These are phyloP conservation scores for Phaeoacremonium minimum DNA, from an alignment of 2,329 filamentous ascomycete genomes.

Conservation along the genomic window DNA sequence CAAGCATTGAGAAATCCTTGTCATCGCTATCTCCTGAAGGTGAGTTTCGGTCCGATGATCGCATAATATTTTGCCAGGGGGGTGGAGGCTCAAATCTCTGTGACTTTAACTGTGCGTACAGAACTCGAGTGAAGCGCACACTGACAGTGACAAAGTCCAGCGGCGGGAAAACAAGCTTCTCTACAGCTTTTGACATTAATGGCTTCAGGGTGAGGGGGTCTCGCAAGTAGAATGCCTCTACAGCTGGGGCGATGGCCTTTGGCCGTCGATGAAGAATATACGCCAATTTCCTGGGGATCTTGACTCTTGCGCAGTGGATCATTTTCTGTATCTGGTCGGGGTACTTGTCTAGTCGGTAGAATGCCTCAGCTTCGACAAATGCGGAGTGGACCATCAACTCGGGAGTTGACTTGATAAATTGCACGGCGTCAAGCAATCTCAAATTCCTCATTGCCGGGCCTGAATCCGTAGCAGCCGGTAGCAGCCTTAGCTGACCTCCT, in stretches of 20 bases:
- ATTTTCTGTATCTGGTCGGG: constrained; percentile 70
- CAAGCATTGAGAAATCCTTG: constrained; percentile 36
- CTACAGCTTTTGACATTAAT: constrained; percentile 49
- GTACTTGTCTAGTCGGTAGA: constrained; percentile 82
- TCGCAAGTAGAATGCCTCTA: constrained; percentile 89
- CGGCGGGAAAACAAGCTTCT: constrained; percentile 61
- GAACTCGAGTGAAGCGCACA: constrained; percentile 78
- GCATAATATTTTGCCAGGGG: constrained; percentile 37
- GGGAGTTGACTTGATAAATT: constrained; percentile 51
- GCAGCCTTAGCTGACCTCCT: constrained; percentile 67
- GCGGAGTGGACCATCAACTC: constrained; percentile 64
- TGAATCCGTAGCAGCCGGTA: constrained; percentile 48
- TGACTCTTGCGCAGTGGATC: constrained; percentile 70
- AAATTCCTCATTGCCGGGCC: constrained; percentile 39
- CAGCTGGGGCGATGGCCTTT: constrained; percentile 72
- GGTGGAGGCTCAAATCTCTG: constrained; percentile 72
- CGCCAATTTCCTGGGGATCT: constrained; percentile 77
- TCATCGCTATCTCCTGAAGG: constrained; percentile 7
- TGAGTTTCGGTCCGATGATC: constrained; percentile 12
- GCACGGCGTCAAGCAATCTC: constrained; percentile 59
- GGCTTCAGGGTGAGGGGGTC: constrained; percentile 73
- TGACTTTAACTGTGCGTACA: constrained; percentile 85
- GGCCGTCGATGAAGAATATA: constrained; percentile 73
- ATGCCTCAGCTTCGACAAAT: constrained; percentile 80
- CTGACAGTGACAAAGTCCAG: constrained; percentile 75